phyloP scores from a whole-genome alignment of 148 eudicot genomes.

The Spergularia bocconei region DNA sequence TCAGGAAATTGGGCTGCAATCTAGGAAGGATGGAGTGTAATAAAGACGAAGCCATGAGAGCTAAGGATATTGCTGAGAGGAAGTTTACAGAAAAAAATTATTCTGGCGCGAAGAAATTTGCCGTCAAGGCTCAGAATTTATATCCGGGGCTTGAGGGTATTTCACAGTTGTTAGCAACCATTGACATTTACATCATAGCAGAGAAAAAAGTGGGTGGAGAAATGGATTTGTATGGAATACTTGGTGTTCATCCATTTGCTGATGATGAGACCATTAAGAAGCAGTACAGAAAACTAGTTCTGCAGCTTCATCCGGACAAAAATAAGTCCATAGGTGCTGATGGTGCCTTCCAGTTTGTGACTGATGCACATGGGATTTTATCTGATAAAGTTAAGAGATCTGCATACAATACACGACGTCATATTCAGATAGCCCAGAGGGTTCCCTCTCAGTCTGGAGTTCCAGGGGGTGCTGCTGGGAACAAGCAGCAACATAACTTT shows the following conservation, averaged over 20 bases:
- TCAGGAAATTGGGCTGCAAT: not conserved
- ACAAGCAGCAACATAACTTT: constrained; percentile 17
- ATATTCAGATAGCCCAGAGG: constrained; percentile 36
- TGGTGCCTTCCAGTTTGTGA: constrained; percentile 73
- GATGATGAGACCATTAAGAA: constrained; percentile 66
- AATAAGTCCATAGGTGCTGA: constrained; percentile 74
- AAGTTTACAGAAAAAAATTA: constrained; percentile 35
- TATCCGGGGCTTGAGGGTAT: constrained; percentile 41
- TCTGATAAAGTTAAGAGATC: constrained; percentile 69
- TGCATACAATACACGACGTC: constrained; percentile 58
- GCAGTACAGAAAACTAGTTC: constrained; percentile 59
- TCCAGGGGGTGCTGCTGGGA: constrained; percentile 14
- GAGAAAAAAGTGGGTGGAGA: constrained; percentile 31
- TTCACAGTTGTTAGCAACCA: constrained; percentile 31
- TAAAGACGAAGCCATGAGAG: constrained; percentile 48
- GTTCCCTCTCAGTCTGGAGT: constrained; percentile 21
- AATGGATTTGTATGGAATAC: constrained; percentile 71
- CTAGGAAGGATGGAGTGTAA: constrained; percentile 40
- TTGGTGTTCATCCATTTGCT: constrained; percentile 54
- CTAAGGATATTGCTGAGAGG: constrained; percentile 39
- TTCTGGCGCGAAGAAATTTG: constrained; percentile 38
- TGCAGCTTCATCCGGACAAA: constrained; percentile 82
- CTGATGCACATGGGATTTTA: constrained; percentile 64
- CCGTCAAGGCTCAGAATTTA: constrained; percentile 39
- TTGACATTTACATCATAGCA: constrained; percentile 34